Evolutionary conservation across 352 stramenopile species (phyloP).

Genomic region (Phytopythium vexans): DNA sequence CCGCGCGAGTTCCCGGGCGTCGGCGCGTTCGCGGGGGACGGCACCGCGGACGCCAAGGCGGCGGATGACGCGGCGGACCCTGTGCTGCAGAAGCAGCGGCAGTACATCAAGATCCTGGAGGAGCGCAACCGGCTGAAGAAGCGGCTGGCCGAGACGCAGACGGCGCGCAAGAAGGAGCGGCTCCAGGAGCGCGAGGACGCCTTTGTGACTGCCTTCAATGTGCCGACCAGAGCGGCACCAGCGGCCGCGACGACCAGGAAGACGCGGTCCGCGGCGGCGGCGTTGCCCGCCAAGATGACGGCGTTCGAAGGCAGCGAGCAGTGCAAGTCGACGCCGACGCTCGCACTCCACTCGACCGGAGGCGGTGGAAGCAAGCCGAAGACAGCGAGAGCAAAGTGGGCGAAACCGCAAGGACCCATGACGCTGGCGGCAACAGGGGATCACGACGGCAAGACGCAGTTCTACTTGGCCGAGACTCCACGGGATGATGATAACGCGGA

Average conservation of each 20-base stretch:
- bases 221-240: slow-evolving; percentile 18
- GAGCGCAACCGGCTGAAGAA: slow-evolving; percentile 83
- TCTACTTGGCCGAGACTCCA: slow-evolving; percentile 22
- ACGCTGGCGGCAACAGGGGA: slow-evolving; percentile 29
- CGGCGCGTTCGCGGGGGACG: background rate
- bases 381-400: slow-evolving; percentile 49
- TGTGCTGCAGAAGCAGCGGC: slow-evolving; percentile 68
- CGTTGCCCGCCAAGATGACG: slow-evolving; percentile 32
- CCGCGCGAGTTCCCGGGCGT: slow-evolving; percentile 4
- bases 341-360: slow-evolving; percentile 21
- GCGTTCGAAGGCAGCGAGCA: slow-evolving; percentile 17
- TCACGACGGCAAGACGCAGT: slow-evolving; percentile 26
- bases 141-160: slow-evolving; percentile 62
- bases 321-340: slow-evolving; percentile 43
- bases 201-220: slow-evolving; percentile 82
- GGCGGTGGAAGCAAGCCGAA: slow-evolving; percentile 4
- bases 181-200: slow-evolving; percentile 65
- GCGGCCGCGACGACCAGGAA: slow-evolving; percentile 20
- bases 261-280: slow-evolving; percentile 38
- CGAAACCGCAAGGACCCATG: slow-evolving; percentile 39
- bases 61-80: slow-evolving; percentile 22
- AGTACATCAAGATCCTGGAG: slow-evolving; percentile 85
- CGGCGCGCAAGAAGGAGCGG: slow-evolving; percentile 41
- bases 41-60: slow-evolving; percentile 9
- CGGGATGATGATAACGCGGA: slow-evolving; percentile 1